phyloP scores from a whole-genome alignment of 2,329 filamentous ascomycete species.

The Aureobasidium namibiae region DNA sequence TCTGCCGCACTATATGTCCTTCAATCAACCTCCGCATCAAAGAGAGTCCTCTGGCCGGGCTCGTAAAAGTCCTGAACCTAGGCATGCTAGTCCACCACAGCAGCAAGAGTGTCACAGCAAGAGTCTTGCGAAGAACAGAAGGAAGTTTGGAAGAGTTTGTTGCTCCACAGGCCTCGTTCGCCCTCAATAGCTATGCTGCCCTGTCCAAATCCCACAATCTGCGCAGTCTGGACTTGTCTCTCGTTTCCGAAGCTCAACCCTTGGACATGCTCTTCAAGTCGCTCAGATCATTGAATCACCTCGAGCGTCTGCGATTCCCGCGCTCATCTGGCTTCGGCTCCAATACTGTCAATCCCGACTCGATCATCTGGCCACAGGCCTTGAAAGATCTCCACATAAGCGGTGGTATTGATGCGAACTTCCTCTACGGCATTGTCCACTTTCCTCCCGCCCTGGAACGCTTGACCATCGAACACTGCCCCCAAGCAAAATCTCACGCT shows the following conservation, averaged over 20 bases:
- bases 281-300: constrained; percentile 36
- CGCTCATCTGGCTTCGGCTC: constrained; percentile 25
- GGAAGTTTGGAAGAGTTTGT: constrained; percentile 44
- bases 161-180: constrained; percentile 51
- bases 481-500: constrained; percentile 28
- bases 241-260: constrained; percentile 43
- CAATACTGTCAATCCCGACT: constrained; percentile 15
- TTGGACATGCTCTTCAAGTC: constrained; percentile 44
- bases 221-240: constrained; percentile 42
- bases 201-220: constrained; percentile 48
- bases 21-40: constrained; percentile 41
- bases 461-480: constrained; percentile 37
- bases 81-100: constrained; percentile 50
- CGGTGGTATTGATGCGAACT: constrained; percentile 36
- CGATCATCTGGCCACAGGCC: constrained; percentile 35
- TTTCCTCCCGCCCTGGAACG: constrained; percentile 27
- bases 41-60: constrained; percentile 39
- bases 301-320: constrained; percentile 35
- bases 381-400: constrained; percentile 35
- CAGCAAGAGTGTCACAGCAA: constrained; percentile 48
- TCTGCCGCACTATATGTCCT: constrained; percentile 48
- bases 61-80: constrained; percentile 48
- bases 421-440: constrained; percentile 29
- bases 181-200: constrained; percentile 48
- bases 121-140: constrained; percentile 48